Conservation (phyloP, 2,329 filamentous ascomycete species). For the Aureobasidium namibiae region DNA sequence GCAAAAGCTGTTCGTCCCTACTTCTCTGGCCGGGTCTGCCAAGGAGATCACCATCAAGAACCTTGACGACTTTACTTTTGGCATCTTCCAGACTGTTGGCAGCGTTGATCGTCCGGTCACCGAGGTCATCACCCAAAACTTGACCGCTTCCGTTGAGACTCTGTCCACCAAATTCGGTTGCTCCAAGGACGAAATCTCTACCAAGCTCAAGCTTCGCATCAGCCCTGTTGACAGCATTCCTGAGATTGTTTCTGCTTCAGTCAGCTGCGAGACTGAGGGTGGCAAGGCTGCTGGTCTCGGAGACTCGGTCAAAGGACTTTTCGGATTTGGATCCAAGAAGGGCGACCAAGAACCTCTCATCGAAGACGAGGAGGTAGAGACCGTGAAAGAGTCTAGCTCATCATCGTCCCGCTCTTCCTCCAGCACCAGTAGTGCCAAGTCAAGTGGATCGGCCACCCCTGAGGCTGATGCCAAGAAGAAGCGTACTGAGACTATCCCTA, state of each 20-base stretch:
- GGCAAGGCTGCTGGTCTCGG: slow-evolving; percentile 74
- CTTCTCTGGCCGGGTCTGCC: slow-evolving; percentile 64
- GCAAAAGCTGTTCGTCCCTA: slow-evolving; percentile 75
- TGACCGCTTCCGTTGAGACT: slow-evolving; percentile 72
- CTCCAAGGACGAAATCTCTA: slow-evolving; percentile 64
- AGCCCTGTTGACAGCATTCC: slow-evolving; percentile 68
- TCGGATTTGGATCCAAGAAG: slow-evolving; percentile 89
- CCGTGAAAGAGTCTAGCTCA: slow-evolving; percentile 33
- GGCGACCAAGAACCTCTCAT: slow-evolving; percentile 66
- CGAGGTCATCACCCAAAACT: slow-evolving; percentile 67
- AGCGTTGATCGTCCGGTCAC: slow-evolving; percentile 54
- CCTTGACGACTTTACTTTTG: slow-evolving; percentile 70
- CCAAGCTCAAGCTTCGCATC: slow-evolving; percentile 70
- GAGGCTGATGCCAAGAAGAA: slow-evolving; percentile 28
- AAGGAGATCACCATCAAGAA: slow-evolving; percentile 84
- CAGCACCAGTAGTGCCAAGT: slow-evolving; percentile 35
- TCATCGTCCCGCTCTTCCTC: slow-evolving; percentile 33
- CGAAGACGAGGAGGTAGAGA: slow-evolving; percentile 40
- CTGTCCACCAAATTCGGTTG: slow-evolving; percentile 75
- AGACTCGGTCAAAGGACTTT: slow-evolving; percentile 90
- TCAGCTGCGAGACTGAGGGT: slow-evolving; percentile 76
- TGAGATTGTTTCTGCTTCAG: slow-evolving; percentile 63
- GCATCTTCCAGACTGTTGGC: slow-evolving; percentile 65
- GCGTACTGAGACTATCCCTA: slow-evolving; percentile 43
- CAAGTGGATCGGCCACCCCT: slow-evolving; percentile 32